Conservation (phyloP, 306 rosid genomes). For the Vigna angularis region DNA sequence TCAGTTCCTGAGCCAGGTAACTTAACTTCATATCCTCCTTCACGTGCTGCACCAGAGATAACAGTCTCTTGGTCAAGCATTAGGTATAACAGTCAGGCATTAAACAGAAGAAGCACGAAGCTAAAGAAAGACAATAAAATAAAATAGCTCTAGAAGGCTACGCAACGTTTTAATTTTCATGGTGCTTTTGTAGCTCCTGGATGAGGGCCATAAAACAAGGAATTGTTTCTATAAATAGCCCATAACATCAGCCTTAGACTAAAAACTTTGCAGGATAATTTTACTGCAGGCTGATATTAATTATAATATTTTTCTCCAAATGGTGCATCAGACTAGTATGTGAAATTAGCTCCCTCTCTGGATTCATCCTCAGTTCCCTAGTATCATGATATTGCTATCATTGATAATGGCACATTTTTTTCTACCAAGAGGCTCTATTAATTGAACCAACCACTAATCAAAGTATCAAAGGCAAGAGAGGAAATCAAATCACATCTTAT, state of each 20-base stretch:
- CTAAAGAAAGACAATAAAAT: constrained; percentile 20
- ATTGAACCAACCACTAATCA: constrained; percentile 17
- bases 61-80: constrained; percentile 43
- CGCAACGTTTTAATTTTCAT: neutral
- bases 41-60: constrained; percentile 78
- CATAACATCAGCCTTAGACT: constrained; percentile 28
- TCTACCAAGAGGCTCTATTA: neutral
- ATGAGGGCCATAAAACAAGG: constrained; percentile 27
- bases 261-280: constrained; percentile 8
- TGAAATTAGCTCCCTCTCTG: constrained; percentile 18
- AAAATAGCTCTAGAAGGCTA: neutral
- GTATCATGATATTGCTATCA: constrained; percentile 6
- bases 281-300: constrained; percentile 9
- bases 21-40: constrained; percentile 99
- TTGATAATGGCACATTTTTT: neutral
- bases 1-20: constrained; percentile 91
- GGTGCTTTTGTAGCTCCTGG: constrained; percentile 26
- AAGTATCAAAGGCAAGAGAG: constrained; percentile 30
- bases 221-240: neutral
- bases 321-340: constrained; percentile 20
- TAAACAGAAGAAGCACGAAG: constrained; percentile 14
- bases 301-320: constrained; percentile 11
- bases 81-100: constrained; percentile 26
- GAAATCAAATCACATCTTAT: constrained; percentile 3
- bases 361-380: constrained; percentile 7